Base-by-base conservation (phyloP, 306 rosid genomes). In the Comarum palustre region DNA sequence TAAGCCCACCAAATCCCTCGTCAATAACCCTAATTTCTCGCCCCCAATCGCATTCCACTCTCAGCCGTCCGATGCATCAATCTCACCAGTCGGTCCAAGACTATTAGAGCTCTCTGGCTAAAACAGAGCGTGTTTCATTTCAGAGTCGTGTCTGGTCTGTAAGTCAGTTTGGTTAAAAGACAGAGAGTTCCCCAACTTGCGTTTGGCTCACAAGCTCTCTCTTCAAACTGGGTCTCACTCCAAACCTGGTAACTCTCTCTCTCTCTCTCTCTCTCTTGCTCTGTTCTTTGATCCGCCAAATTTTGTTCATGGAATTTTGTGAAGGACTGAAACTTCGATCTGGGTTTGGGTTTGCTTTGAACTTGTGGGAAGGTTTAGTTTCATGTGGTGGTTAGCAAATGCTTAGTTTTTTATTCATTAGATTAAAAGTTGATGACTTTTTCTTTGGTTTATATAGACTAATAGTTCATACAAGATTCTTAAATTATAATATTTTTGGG, bases 1-100 rank as follows among this genome's bases (percentile, higher is more conserved):
- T 24, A 22, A 4, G 5, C 22, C 22, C 2, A 12, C 20, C 6
- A 46, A 63, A 63, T 63, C 47, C 47, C 16, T 11, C n/a, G 36
- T 29, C 1, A 72, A 70, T 39, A 50, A 16, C 24, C 66, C 83
- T 22, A 57, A 71, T 72, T 74, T 80, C 60, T 51, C 78, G 84
- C 67, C 71, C 47, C 34, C 47, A 42, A 16, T 41, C n/a, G 22
- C 29, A 13, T 61, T 67, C 62, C 76, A 50, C 58, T 71, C 75
- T 60, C 60, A 64, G 61, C 78, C 77, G 79, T 81, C 72, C 9
- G 80, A 73, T 83, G 79, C 20, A 24, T 68, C 19, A 50, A 78
- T 70, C 83, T 2, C 25, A 73, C 29, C 76, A 78, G 65, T 84
- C 20, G 14, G 29, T 10, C 38, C 16, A 7, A 58, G 13, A 52